Evolutionary conservation across 257 asterid species (phyloP).

Genomic region (Solanum stenotomum): DNA sequence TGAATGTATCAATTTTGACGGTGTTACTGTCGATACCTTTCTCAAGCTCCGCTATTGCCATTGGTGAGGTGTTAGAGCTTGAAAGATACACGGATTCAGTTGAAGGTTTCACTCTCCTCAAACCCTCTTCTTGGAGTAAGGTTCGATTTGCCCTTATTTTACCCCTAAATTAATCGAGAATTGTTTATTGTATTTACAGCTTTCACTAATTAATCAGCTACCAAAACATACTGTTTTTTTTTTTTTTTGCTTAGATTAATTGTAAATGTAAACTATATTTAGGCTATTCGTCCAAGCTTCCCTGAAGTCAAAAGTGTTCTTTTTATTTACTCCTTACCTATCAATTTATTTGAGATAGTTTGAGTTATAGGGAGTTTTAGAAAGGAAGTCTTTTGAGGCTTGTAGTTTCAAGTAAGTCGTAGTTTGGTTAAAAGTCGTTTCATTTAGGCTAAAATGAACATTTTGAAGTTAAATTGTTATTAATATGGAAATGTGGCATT

Average conservation of each 20-base stretch:
- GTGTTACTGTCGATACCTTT: not conserved
- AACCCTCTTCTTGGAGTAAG: slow-evolving; percentile 79
- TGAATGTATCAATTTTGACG: slow-evolving; percentile 10
- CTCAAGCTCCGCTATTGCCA: slow-evolving; percentile 17
- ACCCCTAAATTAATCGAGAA: not conserved
- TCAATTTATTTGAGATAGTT: fast-evolving
- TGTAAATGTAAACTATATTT: no score
- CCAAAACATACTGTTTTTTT: not conserved
- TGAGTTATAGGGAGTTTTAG: not conserved
- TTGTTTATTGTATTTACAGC: not conserved
- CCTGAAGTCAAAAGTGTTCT: no score
- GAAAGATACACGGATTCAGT: slow-evolving; percentile 50
- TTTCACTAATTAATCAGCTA: not conserved
- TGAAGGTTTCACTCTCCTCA: slow-evolving; percentile 74
- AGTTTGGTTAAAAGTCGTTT: no score
- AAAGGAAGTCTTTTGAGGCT: not conserved
- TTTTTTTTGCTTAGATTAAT: no score
- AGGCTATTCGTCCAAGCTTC: no score
- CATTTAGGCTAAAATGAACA: not conserved
- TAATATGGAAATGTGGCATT: not conserved
- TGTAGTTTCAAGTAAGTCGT: no score
- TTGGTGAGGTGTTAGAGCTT: slow-evolving; percentile 42
- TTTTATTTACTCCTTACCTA: no score
- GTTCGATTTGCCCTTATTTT: slow-evolving; percentile 1
- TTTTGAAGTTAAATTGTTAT: no score